Evolutionary conservation across 2,329 filamentous ascomycete species (phyloP).

Genomic region (Plenodomus lindquistii): DNA sequence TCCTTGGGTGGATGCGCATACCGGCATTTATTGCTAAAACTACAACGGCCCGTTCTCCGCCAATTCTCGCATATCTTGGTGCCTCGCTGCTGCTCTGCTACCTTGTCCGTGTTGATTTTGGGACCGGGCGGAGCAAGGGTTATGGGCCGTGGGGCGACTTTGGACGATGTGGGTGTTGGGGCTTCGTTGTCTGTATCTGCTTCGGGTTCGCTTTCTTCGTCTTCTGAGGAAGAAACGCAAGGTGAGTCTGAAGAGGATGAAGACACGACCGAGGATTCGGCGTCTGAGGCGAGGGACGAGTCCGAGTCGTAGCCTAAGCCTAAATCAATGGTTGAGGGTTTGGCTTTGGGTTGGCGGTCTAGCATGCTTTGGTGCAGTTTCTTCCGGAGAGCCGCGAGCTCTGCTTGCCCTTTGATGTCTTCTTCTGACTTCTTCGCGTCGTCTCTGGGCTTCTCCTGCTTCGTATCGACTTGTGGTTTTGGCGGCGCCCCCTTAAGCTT

Average conservation of each 20-base stretch:
- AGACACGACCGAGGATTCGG: slow-evolving; percentile 8
- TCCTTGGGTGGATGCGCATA: slow-evolving; percentile 32
- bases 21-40: slow-evolving; percentile 28
- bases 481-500: slow-evolving; percentile 26
- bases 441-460: slow-evolving; percentile 1
- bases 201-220: slow-evolving; percentile 27
- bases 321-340: slow-evolving; percentile 23
- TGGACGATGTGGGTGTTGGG: slow-evolving; percentile 47
- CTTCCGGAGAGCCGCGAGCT: slow-evolving; percentile 41
- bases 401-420: slow-evolving; percentile 10
- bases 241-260: slow-evolving; percentile 24
- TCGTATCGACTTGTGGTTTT: slow-evolving; percentile 14
- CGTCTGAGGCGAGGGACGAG: slow-evolving; percentile 19
- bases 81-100: slow-evolving; percentile 9
- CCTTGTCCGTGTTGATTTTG: not conserved
- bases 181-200: slow-evolving; percentile 20
- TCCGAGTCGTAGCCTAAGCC: slow-evolving; percentile 39
- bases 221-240: slow-evolving; percentile 39
- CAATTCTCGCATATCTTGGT: slow-evolving; percentile 27
- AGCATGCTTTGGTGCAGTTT: slow-evolving; percentile 39
- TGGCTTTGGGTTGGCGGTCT: slow-evolving; percentile 15
- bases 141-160: slow-evolving; percentile 22
- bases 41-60: slow-evolving; percentile 33
- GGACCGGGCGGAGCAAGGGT: slow-evolving; percentile 15
- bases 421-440: slow-evolving; percentile 6